A percentile compares a stretch with the other conserved stretches of the same genome.
These are phyloP conservation scores for Calonectria crousiana DNA, from an alignment of 2,329 filamentous ascomycete species.

Conservation along the genomic window DNA sequence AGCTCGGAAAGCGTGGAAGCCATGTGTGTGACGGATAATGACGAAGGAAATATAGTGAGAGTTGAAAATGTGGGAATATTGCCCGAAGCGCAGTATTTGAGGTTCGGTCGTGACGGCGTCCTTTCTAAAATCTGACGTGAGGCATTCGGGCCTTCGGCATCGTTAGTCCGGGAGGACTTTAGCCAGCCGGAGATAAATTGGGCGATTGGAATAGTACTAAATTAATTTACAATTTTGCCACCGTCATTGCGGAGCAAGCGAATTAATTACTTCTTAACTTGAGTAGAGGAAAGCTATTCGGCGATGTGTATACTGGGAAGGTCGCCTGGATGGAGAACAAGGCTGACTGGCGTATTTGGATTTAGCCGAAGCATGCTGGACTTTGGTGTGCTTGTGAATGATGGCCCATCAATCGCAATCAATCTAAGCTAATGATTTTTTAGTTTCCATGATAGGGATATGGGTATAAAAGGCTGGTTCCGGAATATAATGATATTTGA, in stretches of 20 bases:
- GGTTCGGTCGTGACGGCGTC: background rate
- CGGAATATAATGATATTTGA: no score
- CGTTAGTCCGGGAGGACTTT: background rate
- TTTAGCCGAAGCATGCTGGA: background rate
- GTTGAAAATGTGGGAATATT: background rate
- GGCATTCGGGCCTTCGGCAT: background rate
- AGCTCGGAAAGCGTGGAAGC: slow-evolving; percentile 1
- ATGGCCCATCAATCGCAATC: no score
- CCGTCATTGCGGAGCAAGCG: background rate
- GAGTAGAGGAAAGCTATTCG: background rate
- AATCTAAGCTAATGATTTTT: no score
- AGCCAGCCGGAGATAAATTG: background rate
- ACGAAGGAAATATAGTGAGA: background rate
- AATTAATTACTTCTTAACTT: background rate
- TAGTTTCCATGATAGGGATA: no score
- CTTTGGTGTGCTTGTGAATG: no score
- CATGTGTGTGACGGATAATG: slow-evolving; percentile 4
- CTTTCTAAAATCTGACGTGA: slow-evolving; percentile 12
- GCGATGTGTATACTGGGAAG: no score
- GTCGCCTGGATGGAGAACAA: no score
- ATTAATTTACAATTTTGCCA: background rate
- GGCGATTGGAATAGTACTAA: background rate
- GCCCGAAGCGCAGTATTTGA: background rate
- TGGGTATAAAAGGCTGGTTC: no score
- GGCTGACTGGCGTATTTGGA: background rate